Evolutionary conservation across 768 basidiomycete species (phyloP).

Genomic region (Exsudoporus frostii): DNA sequence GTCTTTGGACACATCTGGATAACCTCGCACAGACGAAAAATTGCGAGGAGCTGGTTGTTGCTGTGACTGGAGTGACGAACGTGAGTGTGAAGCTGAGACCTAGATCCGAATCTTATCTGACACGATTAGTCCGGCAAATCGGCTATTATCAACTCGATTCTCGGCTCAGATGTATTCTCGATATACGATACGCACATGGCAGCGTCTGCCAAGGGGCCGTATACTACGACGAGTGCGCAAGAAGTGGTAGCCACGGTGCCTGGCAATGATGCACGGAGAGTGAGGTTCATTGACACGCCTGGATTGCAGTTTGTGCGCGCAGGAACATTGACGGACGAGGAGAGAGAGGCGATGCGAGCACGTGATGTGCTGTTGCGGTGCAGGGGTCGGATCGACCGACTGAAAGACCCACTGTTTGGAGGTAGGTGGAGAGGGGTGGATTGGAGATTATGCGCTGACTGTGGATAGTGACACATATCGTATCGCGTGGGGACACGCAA

Average conservation of each 20-base stretch:
- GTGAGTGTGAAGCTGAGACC: slow-evolving; percentile 40
- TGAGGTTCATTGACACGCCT: slow-evolving; percentile 83
- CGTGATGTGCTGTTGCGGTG: slow-evolving; percentile 77
- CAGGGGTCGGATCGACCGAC: slow-evolving; percentile 76
- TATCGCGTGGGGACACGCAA: slow-evolving; percentile 64
- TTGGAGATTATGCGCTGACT: slow-evolving; percentile 11
- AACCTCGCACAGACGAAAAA: slow-evolving; percentile 47
- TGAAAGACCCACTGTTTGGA: slow-evolving; percentile 75
- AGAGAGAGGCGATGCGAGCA: slow-evolving; percentile 32
- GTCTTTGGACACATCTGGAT: slow-evolving; percentile 47
- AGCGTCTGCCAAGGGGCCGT: slow-evolving; percentile 51
- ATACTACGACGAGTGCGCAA: slow-evolving; percentile 69
- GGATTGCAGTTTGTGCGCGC: slow-evolving; percentile 59
- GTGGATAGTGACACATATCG: slow-evolving; percentile 59
- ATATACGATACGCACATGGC: slow-evolving; percentile 52
- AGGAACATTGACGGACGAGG: slow-evolving; percentile 29
- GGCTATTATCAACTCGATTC: slow-evolving; percentile 76
- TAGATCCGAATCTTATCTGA: slow-evolving; percentile 4
- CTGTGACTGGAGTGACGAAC: slow-evolving; percentile 82
- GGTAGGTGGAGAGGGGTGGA: slow-evolving; percentile 44
- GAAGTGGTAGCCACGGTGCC: slow-evolving; percentile 51
- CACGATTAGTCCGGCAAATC: slow-evolving; percentile 74
- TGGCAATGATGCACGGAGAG: slow-evolving; percentile 35
- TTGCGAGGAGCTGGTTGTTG: slow-evolving; percentile 55
- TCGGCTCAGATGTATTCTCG: slow-evolving; percentile 47